Conservation (phyloP, 352 stramenopile genomes). For the Phytophthora nicotianae region DNA sequence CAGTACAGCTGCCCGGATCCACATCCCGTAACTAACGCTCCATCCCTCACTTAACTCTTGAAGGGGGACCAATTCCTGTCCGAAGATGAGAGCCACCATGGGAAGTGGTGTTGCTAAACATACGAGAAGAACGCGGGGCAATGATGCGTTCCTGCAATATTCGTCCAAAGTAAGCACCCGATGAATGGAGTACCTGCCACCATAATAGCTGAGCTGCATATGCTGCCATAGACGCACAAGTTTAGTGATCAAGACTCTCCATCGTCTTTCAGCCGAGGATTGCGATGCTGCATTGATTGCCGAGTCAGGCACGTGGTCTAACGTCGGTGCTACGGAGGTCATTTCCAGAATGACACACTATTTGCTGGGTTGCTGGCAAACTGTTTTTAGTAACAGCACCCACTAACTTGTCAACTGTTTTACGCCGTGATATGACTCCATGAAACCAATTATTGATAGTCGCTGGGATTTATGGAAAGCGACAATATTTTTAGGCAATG, state of each 20-base stretch:
- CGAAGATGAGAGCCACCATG: slow-evolving; percentile 18
- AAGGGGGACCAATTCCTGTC: slow-evolving; percentile 23
- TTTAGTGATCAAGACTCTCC: not conserved
- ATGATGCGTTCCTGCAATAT: slow-evolving; percentile 16
- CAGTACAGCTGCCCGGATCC: slow-evolving; percentile 23
- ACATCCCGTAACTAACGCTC: slow-evolving; percentile 21
- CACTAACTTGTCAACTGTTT: too few relatives aligned
- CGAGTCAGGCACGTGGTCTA: not conserved
- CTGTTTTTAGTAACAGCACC: not conserved
- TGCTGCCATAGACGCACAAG: not conserved
- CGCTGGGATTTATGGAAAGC: too few relatives aligned
- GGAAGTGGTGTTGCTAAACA: slow-evolving; percentile 17
- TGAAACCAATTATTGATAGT: too few relatives aligned
- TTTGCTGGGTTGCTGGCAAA: not conserved
- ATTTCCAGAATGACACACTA: not conserved
- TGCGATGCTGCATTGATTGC: not conserved
- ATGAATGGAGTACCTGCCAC: slow-evolving; percentile 34
- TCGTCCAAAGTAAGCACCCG: slow-evolving; percentile 27
- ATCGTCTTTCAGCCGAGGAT: not conserved
- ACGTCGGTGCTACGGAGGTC: not conserved
- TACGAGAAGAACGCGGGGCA: slow-evolving; percentile 8
- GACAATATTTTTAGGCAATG: too few relatives aligned
- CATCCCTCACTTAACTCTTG: slow-evolving; percentile 18
- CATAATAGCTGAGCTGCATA: slow-evolving; percentile 36
- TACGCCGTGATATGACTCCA: too few relatives aligned